These are phyloP conservation scores for Musa acuminata DNA, from an alignment of 176 grass and related monocot genomes.

Conservation along the genomic window DNA sequence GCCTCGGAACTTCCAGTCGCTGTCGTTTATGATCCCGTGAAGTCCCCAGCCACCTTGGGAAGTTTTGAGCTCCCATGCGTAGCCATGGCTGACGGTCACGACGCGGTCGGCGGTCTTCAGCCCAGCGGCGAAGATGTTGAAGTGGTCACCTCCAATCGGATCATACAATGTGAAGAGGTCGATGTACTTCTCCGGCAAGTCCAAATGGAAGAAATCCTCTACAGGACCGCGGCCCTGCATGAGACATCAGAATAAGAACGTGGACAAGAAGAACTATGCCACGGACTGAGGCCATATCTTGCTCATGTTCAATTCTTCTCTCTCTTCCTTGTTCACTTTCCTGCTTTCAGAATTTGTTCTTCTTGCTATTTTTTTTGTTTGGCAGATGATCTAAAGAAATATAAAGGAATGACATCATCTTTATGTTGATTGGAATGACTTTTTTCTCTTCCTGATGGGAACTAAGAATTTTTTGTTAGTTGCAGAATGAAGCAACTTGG, in stretches of 20 bases:
- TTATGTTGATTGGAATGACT: too few species aligned
- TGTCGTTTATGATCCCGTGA: constrained; percentile 65
- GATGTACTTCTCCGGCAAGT: constrained; percentile 70
- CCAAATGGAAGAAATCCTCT: constrained; percentile 43
- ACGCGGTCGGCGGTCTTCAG: constrained; percentile 66
- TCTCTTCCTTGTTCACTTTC: too few species aligned
- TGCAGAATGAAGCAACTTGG: too few species aligned
- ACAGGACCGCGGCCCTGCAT: constrained; percentile 72
- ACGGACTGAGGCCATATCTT: not conserved
- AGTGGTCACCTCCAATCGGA: constrained; percentile 57
- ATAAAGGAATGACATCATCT: too few species aligned
- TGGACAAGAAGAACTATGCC: not conserved
- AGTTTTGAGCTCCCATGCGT: constrained; percentile 81
- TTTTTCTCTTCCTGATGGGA: too few species aligned
- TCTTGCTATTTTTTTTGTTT: too few species aligned
- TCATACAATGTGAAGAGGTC: constrained; percentile 67
- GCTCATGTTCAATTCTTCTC: too few species aligned
- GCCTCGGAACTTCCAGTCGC: constrained; percentile 70
- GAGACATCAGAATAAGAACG: not conserved
- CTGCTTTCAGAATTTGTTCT: too few species aligned
- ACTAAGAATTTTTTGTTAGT: too few species aligned
- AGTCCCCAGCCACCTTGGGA: constrained; percentile 78
- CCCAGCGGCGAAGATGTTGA: constrained; percentile 71
- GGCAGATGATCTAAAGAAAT: too few species aligned
- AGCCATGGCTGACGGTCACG: constrained; percentile 73